Base-by-base conservation (phyloP, 2,329 filamentous ascomycete genomes). In the Aureobasidium sp. region DNA sequence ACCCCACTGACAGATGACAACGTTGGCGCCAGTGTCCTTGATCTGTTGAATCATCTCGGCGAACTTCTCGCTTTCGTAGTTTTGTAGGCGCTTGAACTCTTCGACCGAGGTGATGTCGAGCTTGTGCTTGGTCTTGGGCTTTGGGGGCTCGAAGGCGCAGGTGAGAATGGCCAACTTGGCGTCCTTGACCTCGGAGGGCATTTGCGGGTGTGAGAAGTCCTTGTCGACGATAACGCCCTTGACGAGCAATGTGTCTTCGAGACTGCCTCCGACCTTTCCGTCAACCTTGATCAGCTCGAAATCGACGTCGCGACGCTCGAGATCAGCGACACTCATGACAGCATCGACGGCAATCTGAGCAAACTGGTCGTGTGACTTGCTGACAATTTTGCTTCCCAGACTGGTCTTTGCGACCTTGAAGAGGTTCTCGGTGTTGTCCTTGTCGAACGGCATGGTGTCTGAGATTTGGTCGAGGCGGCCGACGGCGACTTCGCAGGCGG, bases 111-210 rank as follows among this genome's bases (percentile, higher is more conserved):
- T 94, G 73, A 99, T 99, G 73, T 99, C 94, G 65, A 99, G 85
- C 82, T 97, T 96, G 79, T 99, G 94, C 85, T 99, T 99, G 52
- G 94, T 99, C 85, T 99, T 99, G 68, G 94, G 94, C 84, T 99
- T 99, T 56, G 94, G 94, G 36, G 94, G 94, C 80, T 99, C 94
- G 74, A 99, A 99, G 4, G 94, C 91, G 76, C 94, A 99, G 57
- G 94, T 99, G 64, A 99, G 80, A 71, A 99, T 99, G 69, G 94
- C 94, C 72, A 99, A 87, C 82, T 97, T 97, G 73, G 94, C 95
- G 77, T 99, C 91, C 70, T 82, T 84, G 67, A 99, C 93, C 77
- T 97, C 91, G 56, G 89, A 90, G 12, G 94, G 94, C 94, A 99
- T 99, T 79, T 99, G 94, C 14, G 94, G 94, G 76, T 99, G 94